A percentile compares a stretch with the other conserved stretches of the same genome.
These are phyloP conservation scores for Posidonia australis DNA, from an alignment of 106 monocot species.

Conservation along the genomic window DNA sequence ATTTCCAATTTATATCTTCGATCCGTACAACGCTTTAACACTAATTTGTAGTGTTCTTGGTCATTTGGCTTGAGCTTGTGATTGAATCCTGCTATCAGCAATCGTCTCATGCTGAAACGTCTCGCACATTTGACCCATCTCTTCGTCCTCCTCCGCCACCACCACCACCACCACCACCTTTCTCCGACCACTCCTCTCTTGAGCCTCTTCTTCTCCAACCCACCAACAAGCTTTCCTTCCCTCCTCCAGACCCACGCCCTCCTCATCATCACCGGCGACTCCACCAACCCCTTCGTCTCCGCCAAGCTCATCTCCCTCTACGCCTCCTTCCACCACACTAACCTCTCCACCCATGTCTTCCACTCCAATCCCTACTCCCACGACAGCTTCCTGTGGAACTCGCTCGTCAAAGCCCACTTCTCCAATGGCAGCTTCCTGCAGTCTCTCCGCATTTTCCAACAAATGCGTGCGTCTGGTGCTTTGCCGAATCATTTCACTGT, in stretches of 20 bases:
- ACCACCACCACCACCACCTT: not conserved
- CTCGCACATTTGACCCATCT: not conserved
- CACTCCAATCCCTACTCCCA: conserved; percentile 6
- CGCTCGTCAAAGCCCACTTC: conserved; percentile 56
- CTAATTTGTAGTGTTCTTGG: too few relatives aligned
- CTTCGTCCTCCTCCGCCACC: not conserved
- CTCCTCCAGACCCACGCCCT: conserved; percentile 44
- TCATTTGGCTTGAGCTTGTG: too few relatives aligned
- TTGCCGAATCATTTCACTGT: conserved; percentile 44
- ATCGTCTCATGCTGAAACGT: not conserved
- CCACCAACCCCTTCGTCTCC: conserved; percentile 43
- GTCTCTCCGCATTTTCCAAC: conserved; percentile 25
- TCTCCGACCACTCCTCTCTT: not conserved
- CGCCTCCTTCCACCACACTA: conserved; percentile 25
- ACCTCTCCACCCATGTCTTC: conserved; percentile 39
- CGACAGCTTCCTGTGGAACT: conserved; percentile 79
- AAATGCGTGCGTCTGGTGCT: conserved; percentile 30
- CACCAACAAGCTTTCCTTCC: conserved; percentile 11
- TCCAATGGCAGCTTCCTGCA: conserved; percentile 22
- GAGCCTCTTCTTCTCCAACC: conserved; percentile 15
- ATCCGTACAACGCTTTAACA: too few relatives aligned
- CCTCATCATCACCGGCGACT: conserved; percentile 49
- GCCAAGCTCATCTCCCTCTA: conserved; percentile 82
- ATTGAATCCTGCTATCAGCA: too few relatives aligned
- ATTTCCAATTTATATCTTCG: too few relatives aligned